phyloP scores from a whole-genome alignment of 345 rosid species.

The Populus ilicifolia region DNA sequence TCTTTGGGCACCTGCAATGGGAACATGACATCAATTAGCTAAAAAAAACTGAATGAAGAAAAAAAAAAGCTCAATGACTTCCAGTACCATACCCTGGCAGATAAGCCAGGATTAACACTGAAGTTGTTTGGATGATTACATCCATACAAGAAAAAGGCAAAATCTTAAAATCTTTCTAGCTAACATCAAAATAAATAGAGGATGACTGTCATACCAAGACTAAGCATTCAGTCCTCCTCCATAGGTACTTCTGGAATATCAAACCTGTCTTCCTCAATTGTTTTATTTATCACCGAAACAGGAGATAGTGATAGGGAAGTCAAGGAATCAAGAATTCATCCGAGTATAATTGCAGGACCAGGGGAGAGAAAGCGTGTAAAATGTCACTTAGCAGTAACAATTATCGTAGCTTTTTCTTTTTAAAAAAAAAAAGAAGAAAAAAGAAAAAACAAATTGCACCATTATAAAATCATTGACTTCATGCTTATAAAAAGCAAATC shows the following conservation, averaged over 20 bases:
- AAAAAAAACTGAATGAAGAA: no score
- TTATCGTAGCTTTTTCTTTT: no score
- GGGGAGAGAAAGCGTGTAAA: not conserved
- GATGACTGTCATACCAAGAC: not conserved
- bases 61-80: not conserved
- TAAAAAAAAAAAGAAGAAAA: no score
- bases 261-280: constrained; percentile 80
- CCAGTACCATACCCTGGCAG: not conserved
- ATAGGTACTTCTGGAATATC: constrained; percentile 97
- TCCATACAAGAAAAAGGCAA: not conserved
- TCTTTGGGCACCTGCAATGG: not conserved
- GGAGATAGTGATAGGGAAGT: constrained; percentile 49
- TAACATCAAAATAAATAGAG: not conserved
- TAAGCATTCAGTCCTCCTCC: constrained; percentile 74
- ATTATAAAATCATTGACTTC: not conserved
- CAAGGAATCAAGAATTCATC: constrained; percentile 43
- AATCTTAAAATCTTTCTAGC: no score
- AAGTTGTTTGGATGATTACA: not conserved
- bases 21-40: not conserved
- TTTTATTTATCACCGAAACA: constrained; percentile 55
- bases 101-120: not conserved
- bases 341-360: not conserved
- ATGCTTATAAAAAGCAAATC: not conserved
- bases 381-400: not conserved
- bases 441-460: no score